Evolutionary conservation across 2,329 filamentous ascomycete genomes (phyloP), one percentile per base, ranked within the genome.

Genomic region (Fusarium illudens): DNA sequence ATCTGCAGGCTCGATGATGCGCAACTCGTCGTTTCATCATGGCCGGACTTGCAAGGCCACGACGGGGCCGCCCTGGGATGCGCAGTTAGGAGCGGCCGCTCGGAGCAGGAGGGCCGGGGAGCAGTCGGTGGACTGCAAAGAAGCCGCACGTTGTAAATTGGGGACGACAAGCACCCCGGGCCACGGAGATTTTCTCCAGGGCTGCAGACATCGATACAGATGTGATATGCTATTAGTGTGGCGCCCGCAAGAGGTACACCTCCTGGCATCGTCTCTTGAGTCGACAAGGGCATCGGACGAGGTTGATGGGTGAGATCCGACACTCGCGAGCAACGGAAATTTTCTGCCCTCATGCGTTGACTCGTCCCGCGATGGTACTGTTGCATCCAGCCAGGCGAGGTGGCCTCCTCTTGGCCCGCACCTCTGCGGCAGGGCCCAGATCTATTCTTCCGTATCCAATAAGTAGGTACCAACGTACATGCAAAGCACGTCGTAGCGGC

Each of bases 351-450:
- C 71, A 73, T 75, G 71, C 56, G 63, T 70, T 51, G 70, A 68
- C 66, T 70, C 60, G 53, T 68, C 73, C 70, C 71, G 71, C 72
- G 73, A 77, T 75, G 74, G 60, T 65, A 76, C 71, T 65, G 75
- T 77, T 64, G 61, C 74, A 77, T 70, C 64, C 64, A 42, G 61
- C 58, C 55, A 66, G 62, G 61, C 61, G 63, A 73, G 68, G 67
- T 71, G 58, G 55, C 49, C 49, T 63, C 48, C 20, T 58, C 66
- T 65, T 62, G 60, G 50, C 59, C 56, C 60, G 50, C 42, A 44
- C 52, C 49, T 59, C 42, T 55, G 50, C 44, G 56, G 51, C 55
- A 70, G 63, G 66, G 66, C 55, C 63, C 63, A 64, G 63, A 69
- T 69, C 59, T 69, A 67, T 66, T 56, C 34, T 51, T 64, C 39